Percentiles rank a stretch among this genome's conserved stretches.
Conservation (phyloP, 495 filamentous ascomycete species). For the Aspergillus haitiensis region DNA sequence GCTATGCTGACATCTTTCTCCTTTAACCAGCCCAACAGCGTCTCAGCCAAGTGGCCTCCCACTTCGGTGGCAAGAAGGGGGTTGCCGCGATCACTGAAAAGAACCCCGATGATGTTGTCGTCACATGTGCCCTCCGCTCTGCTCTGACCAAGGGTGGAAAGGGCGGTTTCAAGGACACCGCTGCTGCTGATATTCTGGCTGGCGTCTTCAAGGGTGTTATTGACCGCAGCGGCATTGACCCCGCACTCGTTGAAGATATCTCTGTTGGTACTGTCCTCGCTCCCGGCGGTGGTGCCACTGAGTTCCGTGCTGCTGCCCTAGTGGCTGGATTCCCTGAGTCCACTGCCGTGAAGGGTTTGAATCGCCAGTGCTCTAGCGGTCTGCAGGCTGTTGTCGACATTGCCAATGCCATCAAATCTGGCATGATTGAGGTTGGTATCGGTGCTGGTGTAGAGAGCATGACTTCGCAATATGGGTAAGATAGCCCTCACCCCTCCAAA, state of each 20-base stretch:
- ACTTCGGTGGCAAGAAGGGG: conserved; percentile 54
- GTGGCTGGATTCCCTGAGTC: conserved; percentile 88
- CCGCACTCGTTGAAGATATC: conserved; percentile 82
- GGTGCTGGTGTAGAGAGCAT: conserved; percentile 98
- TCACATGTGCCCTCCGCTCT: conserved; percentile 89
- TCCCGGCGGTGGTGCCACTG: conserved; percentile 92
- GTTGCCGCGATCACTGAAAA: conserved; percentile 58
- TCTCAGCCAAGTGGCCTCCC: conserved; percentile 62
- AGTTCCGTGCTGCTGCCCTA: conserved; percentile 90
- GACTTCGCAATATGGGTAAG: conserved; percentile 85
- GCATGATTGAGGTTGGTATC: conserved; percentile 94
- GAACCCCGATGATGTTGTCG: conserved; percentile 76
- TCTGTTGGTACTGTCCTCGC: conserved; percentile 88
- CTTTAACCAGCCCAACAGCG: conserved; percentile 54
- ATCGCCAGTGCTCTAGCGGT: conserved; percentile 88
- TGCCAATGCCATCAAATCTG: conserved; percentile 81
- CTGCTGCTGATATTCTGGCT: conserved; percentile 79
- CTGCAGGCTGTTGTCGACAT: conserved; percentile 90
- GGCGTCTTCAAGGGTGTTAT: conserved; percentile 80
- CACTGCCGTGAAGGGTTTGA: conserved; percentile 78
- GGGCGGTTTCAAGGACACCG: conserved; percentile 93
- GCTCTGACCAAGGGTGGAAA: conserved; percentile 90
- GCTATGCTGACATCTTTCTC: not conserved
- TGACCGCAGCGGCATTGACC: conserved; percentile 81
- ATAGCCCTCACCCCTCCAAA: not conserved